Base-by-base conservation (phyloP, 2,329 filamentous ascomycete genomes). In the Aureobasidium sp. region DNA sequence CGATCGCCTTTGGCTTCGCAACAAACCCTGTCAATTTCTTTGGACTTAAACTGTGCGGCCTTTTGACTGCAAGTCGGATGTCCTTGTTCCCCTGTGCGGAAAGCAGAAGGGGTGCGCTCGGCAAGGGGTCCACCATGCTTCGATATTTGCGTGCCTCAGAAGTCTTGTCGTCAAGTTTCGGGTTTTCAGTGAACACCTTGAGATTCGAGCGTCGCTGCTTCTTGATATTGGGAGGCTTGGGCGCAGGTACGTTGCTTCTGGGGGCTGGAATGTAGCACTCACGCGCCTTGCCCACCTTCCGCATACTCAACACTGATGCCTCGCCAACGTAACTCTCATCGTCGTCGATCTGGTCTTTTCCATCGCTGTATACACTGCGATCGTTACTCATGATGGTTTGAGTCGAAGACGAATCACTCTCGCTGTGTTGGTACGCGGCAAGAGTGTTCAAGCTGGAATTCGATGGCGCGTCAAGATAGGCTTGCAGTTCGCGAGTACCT, bases 401-500 rank as follows among this genome's bases (percentile, higher is more conserved):
- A 10, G 42, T 43, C 6, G 43, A 38, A 17, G 55, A 35, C 5
- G 40, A 25, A 15, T 46, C 40, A 29, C 43, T 33, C 10, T 40
- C 33, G 43, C 55, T 58, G 9, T 38, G 27, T 8, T 43, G 51
- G 2, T 55, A 31, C 17, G 37, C 51, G 13, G 40, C 53, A n/a
- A 37, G 19, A 11, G 53, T 57, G 21, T 45, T 31, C 53, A 45
- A 46, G 29, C 55, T 58, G 15, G 42, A 38, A 15, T 31, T 40
- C n/a, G 55, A 49, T 17, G 55, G 7, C 23, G 33, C 33, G 4
- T 58, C 43, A 6, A 58, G 43, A 17, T 58, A 58, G 17, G 55
- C 55, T 25, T 49, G 55, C 31, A 58, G n/a, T 35, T 58, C 55
- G 17, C 55, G 43, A 23, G 25, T 49, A 7, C 55, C 55, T 38